A percentile compares a stretch with the other conserved stretches of the same genome.
These are phyloP conservation scores for Leccinum insolens DNA, from an alignment of 1,284 basidiomycete species.

Conservation along the genomic window DNA sequence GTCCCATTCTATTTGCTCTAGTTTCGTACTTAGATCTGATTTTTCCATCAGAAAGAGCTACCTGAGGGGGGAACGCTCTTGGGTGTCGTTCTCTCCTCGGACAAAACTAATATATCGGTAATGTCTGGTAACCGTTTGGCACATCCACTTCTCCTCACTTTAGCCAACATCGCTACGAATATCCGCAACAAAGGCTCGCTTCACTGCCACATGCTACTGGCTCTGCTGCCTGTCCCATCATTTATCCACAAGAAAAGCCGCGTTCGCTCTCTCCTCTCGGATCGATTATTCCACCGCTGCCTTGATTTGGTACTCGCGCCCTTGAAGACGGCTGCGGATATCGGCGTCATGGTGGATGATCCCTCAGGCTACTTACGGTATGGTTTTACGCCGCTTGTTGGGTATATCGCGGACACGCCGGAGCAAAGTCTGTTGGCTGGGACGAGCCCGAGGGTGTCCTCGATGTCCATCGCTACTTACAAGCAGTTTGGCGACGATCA, in stretches of 20 bases:
- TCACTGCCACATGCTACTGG: not conserved
- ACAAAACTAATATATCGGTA: not conserved
- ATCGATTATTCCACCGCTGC: not conserved
- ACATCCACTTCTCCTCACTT: not conserved
- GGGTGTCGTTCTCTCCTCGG: not conserved
- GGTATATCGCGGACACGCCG: not conserved
- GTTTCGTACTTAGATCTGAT: not conserved
- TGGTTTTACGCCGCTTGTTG: not conserved
- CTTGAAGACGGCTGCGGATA: not conserved
- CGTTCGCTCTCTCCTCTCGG: not conserved
- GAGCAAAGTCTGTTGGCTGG: not conserved
- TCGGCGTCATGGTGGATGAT: not conserved
- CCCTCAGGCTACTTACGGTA: not conserved
- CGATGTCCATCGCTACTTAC: not conserved
- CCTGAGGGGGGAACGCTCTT: not conserved
- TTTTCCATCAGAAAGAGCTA: not conserved
- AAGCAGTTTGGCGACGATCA: not conserved
- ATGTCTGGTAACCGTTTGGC: not conserved
- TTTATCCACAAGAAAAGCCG: not conserved
- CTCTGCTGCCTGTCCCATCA: not conserved
- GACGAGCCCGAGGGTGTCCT: not conserved
- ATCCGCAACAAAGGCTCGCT: not conserved
- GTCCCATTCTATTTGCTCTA: not conserved
- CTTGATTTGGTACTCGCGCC: not conserved
- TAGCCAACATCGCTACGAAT: not conserved